These are phyloP conservation scores for Trichosanthes cucumerina DNA, from an alignment of 306 rosid genomes.

Conservation along the genomic window DNA sequence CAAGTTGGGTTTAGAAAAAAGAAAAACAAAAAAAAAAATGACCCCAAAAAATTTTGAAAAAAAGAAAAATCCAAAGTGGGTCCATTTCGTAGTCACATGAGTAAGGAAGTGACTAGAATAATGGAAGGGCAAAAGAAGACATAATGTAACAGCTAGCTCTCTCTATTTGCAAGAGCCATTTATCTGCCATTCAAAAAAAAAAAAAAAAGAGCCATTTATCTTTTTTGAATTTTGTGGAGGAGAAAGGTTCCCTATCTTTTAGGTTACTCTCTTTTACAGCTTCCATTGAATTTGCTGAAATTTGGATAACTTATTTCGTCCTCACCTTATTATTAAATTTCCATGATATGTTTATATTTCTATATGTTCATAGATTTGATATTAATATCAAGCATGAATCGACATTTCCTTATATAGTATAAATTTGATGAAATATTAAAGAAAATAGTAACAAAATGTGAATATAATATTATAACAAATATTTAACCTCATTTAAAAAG, in stretches of 20 bases:
- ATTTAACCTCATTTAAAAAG: no score
- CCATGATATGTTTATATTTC: no score
- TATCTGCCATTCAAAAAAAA: no score
- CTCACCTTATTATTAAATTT: no score
- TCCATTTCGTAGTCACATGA: conserved; percentile 11
- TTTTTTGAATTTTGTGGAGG: conserved; percentile 24
- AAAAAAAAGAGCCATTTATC: no score
- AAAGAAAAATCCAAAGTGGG: conserved; percentile 6
- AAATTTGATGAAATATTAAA: no score
- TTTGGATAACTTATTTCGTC: neutral
- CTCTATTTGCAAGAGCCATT: neutral
- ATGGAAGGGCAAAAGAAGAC: conserved; percentile 12
- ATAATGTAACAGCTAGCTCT: conserved; percentile 3
- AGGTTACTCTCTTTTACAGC: conserved; percentile 4
- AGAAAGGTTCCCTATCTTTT: conserved; percentile 24
- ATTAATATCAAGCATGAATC: no score
- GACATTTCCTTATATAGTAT: no score
- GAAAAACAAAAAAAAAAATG: neutral
- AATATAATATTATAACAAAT: no score
- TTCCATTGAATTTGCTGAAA: neutral
- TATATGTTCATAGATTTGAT: no score
- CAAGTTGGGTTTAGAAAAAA: neutral
- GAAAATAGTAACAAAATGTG: no score
- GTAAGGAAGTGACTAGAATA: neutral
- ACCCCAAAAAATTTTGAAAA: neutral